Base-by-base conservation (phyloP, 176 grass and related monocot genomes). In the Phragmites australis region DNA sequence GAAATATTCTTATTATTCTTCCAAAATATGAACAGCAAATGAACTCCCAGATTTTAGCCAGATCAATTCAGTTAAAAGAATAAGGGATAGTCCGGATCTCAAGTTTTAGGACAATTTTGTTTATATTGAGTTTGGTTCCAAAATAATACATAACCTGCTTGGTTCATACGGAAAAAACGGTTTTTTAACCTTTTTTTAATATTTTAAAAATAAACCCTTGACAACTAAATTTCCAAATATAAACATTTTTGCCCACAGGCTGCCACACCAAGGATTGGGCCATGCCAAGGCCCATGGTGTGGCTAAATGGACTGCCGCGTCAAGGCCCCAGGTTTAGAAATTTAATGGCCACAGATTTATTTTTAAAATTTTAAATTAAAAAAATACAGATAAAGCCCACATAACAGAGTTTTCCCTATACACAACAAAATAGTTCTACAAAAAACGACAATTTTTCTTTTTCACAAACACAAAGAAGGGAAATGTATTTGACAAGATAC, bases 1-100 rank as follows among this genome's bases (percentile, higher is more conserved):
- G 25, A 60, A 72, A 74, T n/a, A n/a, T n/a, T n/a, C n/a, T n/a
- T 46, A 81, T 43, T 31, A 45, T 48, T 81, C 69, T 75, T 32
- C 31, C 1, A 45, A 50, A 2, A 56, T 26, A 80, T 74, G 50
- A 6, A n/a, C 49, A 46, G 34, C 62, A 72, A 32, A 65, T 73
- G 14, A 46, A 19, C 0, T 23, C 5, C 17, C 47, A 44, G 14
- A 75, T 54, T 43, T 21, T 50, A 65, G 3, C 17, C 22, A 52
- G 16, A 51, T 65, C 7, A 75, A 53, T 75, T 48, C 15, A 72
- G 3, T 21, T 61, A 49, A 66, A 57, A 44, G 11, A 41, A 4
- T 25, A 43, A 43, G 21, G 3, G 1, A 32, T 23, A 43, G 3
- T 42, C 21, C 12, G 39, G n/a, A 68, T 45, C 3, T 13, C 0